Conservation (phyloP, 805 yeast species). For the Ogataea parapolymorpha region DNA sequence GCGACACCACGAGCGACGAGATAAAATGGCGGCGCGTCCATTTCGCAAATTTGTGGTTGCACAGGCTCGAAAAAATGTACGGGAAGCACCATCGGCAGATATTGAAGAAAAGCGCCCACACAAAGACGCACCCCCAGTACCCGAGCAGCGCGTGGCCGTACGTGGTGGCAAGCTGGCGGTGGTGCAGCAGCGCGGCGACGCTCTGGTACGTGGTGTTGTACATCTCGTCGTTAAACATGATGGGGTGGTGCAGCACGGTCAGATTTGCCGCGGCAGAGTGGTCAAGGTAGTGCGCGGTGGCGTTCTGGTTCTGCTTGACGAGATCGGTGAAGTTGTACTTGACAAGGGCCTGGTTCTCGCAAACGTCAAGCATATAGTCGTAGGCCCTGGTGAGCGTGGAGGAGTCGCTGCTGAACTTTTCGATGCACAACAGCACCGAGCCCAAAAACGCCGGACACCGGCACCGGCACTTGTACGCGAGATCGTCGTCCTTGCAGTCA, state of each 20-base stretch:
- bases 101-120: conserved; percentile 26
- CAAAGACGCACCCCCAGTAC: conserved; percentile 33
- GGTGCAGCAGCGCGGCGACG: conserved; percentile 27
- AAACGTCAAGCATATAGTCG: conserved; percentile 33
- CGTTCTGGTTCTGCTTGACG: conserved; percentile 28
- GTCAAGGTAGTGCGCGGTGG: conserved; percentile 23
- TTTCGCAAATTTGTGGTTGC: conserved; percentile 20
- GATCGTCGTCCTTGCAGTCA: conserved; percentile 32
- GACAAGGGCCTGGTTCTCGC: conserved; percentile 32
- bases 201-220: conserved; percentile 29
- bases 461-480: conserved; percentile 36
- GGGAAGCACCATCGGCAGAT: conserved; percentile 37
- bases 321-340: conserved; percentile 29
- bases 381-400: conserved; percentile 30
- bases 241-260: conserved; percentile 28
- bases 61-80: conserved; percentile 21
- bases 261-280: conserved; percentile 10
- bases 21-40: conserved; percentile 34
- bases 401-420: conserved; percentile 27
- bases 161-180: conserved; percentile 30
- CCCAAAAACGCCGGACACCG: conserved; percentile 33
- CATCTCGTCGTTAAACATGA: conserved; percentile 21
- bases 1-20: conserved; percentile 31
- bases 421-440: conserved; percentile 36
- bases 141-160: conserved; percentile 29